These are phyloP conservation scores for Mallotus japonicus DNA, from an alignment of 441 rosid species.

Conservation along the genomic window DNA sequence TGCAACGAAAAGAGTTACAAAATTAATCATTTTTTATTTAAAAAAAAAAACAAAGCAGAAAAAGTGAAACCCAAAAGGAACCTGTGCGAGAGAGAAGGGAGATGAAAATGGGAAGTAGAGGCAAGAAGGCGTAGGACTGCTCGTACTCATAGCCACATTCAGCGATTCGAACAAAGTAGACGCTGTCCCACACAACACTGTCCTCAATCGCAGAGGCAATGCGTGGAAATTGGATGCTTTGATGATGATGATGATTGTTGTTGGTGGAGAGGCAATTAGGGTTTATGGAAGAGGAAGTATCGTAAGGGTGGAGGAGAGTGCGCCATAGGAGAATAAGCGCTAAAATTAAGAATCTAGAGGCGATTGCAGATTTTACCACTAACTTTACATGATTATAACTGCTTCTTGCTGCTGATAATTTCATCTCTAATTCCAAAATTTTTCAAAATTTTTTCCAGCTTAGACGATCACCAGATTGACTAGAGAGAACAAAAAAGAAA, in stretches of 20 bases:
- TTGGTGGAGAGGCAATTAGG: conserved; percentile 47
- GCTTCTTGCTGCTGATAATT: no score
- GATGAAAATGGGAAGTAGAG: conserved; percentile 72
- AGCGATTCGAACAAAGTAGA: conserved; percentile 70
- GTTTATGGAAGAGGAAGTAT: conserved; percentile 72
- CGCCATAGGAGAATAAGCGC: conserved; percentile 63
- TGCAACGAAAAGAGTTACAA: conserved; percentile 26
- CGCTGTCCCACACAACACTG: conserved; percentile 86
- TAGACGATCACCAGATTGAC: no score
- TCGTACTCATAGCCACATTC: conserved; percentile 93
- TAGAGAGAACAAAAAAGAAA: no score
- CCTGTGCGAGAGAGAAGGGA: conserved; percentile 61
- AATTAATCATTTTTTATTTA: not conserved
- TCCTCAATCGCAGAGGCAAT: conserved; percentile 50
- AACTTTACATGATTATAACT: no score
- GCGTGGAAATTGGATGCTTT: conserved; percentile 27
- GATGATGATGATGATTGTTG: conserved; percentile 19
- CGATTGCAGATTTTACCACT: conserved; percentile 18
- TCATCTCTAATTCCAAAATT: no score
- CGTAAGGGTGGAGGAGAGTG: conserved; percentile 61
- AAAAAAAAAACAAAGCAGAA: not conserved
- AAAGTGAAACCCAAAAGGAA: conserved; percentile 12
- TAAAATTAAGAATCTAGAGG: conserved; percentile 37
- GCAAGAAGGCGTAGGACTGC: conserved; percentile 84
- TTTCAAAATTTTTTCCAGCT: no score